Evolutionary conservation across 2,329 filamentous ascomycete genomes (phyloP), one percentile per base, ranked within the genome.

Genomic region (Davidsoniella virescens): DNA sequence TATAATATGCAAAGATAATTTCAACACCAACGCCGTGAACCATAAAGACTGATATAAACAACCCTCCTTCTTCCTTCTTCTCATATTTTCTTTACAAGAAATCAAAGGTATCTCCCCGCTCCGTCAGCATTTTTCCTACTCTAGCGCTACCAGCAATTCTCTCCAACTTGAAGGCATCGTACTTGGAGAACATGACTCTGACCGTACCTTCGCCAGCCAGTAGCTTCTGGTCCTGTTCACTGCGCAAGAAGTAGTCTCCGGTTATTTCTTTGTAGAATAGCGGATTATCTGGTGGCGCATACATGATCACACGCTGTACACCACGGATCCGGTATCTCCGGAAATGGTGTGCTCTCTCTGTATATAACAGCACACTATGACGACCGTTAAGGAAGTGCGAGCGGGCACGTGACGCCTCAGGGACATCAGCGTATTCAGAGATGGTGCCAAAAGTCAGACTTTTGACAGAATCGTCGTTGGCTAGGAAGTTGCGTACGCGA

Each of bases 311-410:
- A 39, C 80, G 73, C 63, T 80, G 81, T 12, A 92, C 87, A 18
- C 92, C 92, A 36, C 78, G 75, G 49, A 98, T 72, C 56, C 77
- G 75, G 61, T 92, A 87, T n/a, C 92, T 75, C 46, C 87, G 79
- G 71, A 96, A 96, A 65, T 98, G 92, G 65, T 98, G 92, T n/a
- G 88, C 85, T 53, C 92, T 80, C 63, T 94, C 90, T 2, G 88
- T 93, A 66, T 96, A 98, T 14, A 98, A 70, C 38, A 98, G 66
- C 16, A 96, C 74, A 17, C 78, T 78, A 61, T 95, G 84, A 14
- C 87, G 74, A 4, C 88, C 92, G 38, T 71, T 83, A 56, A 87
- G 68, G 65, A 98, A 96, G 62, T 95, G 85, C 10, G 84, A 88
- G 20, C 90, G 75, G 7, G 90, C 87, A 38, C 90, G 79, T 40